phyloP scores from a whole-genome alignment of 75 land plant species.

The Pinus tabuliformis region DNA sequence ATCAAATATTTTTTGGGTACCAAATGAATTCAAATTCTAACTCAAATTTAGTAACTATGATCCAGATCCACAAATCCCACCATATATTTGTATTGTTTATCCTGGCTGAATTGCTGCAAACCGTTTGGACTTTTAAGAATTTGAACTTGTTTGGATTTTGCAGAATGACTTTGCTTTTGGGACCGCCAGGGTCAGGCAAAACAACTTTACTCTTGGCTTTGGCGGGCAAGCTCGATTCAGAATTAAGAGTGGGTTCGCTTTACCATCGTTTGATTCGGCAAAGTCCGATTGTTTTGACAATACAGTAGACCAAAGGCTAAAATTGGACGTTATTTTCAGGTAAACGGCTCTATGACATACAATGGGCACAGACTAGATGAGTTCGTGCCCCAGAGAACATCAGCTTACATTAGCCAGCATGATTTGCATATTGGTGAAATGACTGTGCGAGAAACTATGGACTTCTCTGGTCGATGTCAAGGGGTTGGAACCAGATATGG shows the following conservation, averaged over 20 bases:
- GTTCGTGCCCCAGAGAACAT: conserved; percentile 76
- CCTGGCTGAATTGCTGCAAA: too few relatives aligned
- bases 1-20: too few relatives aligned
- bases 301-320: background rate
- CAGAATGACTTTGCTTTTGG: conserved; percentile 41
- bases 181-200: conserved; percentile 41
- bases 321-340: conserved; percentile 19
- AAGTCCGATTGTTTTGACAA: background rate
- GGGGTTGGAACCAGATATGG: conserved; percentile 80
- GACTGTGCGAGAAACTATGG: conserved; percentile 88
- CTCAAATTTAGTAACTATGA: too few relatives aligned
- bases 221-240: conserved; percentile 28
- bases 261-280: background rate
- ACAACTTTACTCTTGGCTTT: conserved; percentile 28
- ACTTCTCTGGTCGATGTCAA: conserved; percentile 73
- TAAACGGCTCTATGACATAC: conserved; percentile 70
- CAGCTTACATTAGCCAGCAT: conserved; percentile 86
- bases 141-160: background rate
- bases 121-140: too few relatives aligned
- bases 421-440: conserved; percentile 80
- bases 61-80: too few relatives aligned
- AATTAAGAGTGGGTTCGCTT: conserved; percentile 12
- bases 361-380: conserved; percentile 79
- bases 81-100: too few relatives aligned
- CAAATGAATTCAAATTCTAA: too few relatives aligned